Conservation (phyloP, 148 eudicot species). For the Arctostaphylos glauca region DNA sequence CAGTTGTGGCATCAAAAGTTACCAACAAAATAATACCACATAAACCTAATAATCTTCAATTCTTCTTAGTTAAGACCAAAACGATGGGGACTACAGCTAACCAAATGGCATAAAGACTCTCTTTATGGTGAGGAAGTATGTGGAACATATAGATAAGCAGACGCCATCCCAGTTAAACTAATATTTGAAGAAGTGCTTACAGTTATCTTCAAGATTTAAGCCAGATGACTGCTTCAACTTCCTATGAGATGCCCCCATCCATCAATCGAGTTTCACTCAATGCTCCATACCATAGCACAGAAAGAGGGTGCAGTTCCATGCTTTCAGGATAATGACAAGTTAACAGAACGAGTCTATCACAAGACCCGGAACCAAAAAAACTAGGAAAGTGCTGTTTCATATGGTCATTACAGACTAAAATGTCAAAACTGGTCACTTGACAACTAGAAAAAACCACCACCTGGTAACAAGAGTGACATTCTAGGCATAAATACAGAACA, state of each 20-base stretch:
- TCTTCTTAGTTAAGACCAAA: neutral
- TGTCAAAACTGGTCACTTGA: neutral
- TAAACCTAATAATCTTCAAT: neutral
- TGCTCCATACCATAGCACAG: neutral
- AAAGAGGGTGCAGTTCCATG: neutral
- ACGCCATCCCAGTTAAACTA: neutral
- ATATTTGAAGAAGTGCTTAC: neutral
- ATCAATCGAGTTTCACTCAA: constrained; percentile 4
- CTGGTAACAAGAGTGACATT: neutral
- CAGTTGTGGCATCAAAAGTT: neutral
- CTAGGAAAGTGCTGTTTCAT: neutral
- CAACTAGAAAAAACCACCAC: neutral
- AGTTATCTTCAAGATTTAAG: neutral
- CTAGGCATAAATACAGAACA: neutral
- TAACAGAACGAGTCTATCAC: neutral
- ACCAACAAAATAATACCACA: neutral
- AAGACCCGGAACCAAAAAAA: neutral
- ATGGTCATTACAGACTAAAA: neutral
- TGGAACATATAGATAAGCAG: neutral
- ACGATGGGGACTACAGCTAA: neutral
- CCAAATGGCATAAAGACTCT: neutral
- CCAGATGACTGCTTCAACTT: neutral
- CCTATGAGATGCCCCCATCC: neutral
- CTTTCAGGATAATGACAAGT: neutral
- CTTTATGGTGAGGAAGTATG: neutral